Evolutionary conservation across 495 filamentous ascomycete genomes (phyloP).

Genomic region (Bombardia bombarda): DNA sequence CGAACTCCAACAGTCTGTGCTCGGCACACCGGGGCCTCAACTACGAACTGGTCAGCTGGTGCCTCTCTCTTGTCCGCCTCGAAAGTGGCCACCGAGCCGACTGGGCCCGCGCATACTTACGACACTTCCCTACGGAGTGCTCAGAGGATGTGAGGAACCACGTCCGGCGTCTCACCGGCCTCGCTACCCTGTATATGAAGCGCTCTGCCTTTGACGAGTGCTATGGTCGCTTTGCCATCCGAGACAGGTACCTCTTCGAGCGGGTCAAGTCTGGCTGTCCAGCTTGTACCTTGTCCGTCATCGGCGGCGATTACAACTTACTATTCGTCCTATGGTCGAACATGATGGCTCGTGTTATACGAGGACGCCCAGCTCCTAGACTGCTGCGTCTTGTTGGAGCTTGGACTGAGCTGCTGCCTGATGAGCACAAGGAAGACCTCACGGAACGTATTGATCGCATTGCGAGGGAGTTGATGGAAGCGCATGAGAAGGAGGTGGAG

Average conservation of each 20-base stretch:
- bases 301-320: constrained; percentile 29
- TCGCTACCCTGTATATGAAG: constrained; percentile 27
- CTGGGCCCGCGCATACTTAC: background rate
- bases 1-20: background rate
- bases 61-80: background rate
- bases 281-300: constrained; percentile 36
- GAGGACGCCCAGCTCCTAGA: constrained; percentile 12
- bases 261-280: constrained; percentile 28
- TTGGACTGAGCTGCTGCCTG: constrained; percentile 27
- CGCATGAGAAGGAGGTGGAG: background rate
- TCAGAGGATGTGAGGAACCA: background rate
- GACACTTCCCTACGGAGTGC: no score
- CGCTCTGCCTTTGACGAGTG: constrained; percentile 17
- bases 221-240: constrained; percentile 10
- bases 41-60: background rate
- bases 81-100: background rate
- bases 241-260: constrained; percentile 15
- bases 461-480: background rate
- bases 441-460: background rate
- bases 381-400: constrained; percentile 28
- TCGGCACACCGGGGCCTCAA: background rate
- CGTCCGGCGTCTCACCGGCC: constrained; percentile 20
- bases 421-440: background rate
- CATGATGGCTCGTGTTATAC: constrained; percentile 24
- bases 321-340: constrained; percentile 30